phyloP scores from a whole-genome alignment of 345 rosid species.

The Kernera saxatilis region DNA sequence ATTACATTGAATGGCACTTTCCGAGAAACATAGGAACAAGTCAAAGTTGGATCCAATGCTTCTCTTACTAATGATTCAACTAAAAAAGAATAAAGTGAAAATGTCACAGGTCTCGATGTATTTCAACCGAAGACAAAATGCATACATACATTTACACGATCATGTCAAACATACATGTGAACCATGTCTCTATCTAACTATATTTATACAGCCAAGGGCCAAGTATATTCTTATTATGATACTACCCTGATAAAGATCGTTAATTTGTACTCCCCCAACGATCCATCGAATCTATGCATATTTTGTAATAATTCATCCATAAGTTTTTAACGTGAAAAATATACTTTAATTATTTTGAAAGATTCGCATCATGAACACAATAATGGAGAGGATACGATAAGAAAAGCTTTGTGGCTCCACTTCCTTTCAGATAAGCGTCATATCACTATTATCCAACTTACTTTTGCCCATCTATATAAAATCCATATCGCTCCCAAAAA shows the following conservation, averaged over 20 bases:
- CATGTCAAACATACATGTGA: not conserved
- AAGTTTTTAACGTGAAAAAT: too few species aligned
- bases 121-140: not conserved
- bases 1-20: not conserved
- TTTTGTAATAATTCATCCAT: too few species aligned
- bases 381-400: slow-evolving; percentile 8
- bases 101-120: not conserved
- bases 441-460: not conserved
- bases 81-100: not conserved
- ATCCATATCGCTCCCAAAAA: not conserved
- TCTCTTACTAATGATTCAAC: not conserved
- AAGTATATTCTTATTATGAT: not conserved
- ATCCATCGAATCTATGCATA: too few species aligned
- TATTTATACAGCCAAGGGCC: too few species aligned
- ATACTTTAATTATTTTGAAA: not conserved
- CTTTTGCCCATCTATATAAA: not conserved
- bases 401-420: slow-evolving; percentile 21
- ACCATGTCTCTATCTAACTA: too few species aligned
- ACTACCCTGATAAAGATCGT: not conserved
- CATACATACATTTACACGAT: not conserved
- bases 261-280: too few species aligned
- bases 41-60: not conserved
- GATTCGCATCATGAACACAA: slow-evolving; percentile 11
- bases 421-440: slow-evolving; percentile 3
- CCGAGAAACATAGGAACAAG: not conserved